Percentiles rank a stretch among this genome's conserved stretches.
Evolutionary conservation across 2,329 filamentous ascomycete genomes (phyloP).

Genomic region (Diaporthe helianthi): DNA sequence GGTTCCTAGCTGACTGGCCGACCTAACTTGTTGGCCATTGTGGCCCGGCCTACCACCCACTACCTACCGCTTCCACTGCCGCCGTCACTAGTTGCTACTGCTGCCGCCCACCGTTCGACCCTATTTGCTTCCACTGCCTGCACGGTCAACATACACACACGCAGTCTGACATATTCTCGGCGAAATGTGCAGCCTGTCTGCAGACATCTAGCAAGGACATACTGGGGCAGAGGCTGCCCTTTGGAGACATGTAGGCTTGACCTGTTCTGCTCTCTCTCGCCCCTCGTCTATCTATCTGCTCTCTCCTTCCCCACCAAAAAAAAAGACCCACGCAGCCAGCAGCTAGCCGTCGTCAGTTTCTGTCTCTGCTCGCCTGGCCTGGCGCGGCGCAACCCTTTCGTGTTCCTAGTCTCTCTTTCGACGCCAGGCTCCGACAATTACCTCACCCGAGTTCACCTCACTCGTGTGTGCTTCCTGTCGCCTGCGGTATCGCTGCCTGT

Average conservation of each 20-base stretch:
- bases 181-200: slow-evolving; percentile 31
- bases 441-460: neutral
- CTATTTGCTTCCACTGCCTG: slow-evolving; percentile 23
- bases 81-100: neutral
- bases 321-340: slow-evolving; percentile 20
- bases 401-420: neutral
- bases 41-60: neutral
- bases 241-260: slow-evolving; percentile 31
- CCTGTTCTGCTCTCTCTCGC: slow-evolving; percentile 15
- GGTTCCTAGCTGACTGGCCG: neutral
- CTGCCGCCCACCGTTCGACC: neutral
- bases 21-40: neutral
- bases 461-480: neutral
- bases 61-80: neutral
- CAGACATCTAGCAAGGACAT: slow-evolving; percentile 31
- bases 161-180: slow-evolving; percentile 4
- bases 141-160: slow-evolving; percentile 2
- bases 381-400: slow-evolving; percentile 20
- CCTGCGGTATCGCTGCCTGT: slow-evolving; percentile 1
- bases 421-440: neutral
- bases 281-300: slow-evolving; percentile 5
- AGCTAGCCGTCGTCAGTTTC: slow-evolving; percentile 18
- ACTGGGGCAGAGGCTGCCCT: slow-evolving; percentile 29
- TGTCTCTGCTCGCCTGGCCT: slow-evolving; percentile 22
- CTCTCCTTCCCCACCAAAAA: slow-evolving; percentile 8